Evolutionary conservation across 768 basidiomycete genomes (phyloP), one percentile per base, ranked within the genome.

Genomic region (Mycena floridula): DNA sequence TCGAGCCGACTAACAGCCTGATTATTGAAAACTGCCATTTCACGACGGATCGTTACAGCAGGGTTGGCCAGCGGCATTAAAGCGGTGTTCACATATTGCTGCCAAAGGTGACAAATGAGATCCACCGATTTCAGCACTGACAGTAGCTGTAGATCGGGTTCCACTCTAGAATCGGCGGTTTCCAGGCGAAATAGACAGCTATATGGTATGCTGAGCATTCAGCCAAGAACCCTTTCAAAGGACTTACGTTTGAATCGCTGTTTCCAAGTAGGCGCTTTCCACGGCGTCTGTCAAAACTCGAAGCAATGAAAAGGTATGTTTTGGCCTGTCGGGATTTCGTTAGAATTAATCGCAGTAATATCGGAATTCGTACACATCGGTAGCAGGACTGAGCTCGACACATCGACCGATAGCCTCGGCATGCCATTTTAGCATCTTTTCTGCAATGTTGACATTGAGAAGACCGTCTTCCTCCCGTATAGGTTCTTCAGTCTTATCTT

Each of bases 371-470:
- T 57, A 96, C 92, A 94, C 81, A 56, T 99, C 96, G 35, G 77
- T 82, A 7, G 76, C 57, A 9, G 82, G 64, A 56, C 83, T 93
- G 38, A 99, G 68, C 63, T 98, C 96, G 9, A 94, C 89, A 51
- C 91, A 94, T 53, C 96, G 70, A 4, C 96, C 95, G 23, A 96
- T 83, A 4, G 93, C 90, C 60, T 99, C 96, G 2, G 96, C 95
- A 62, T 99, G 96, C 93, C 95, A 97, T 61, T 82, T 89, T 13
- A 98, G 67, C 82, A 98, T 93, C 54, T 76, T 84, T 68, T 95
- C 92, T 2, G 92, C 89, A 8, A 81, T 67, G 30, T 82, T 79
- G 3, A 96, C 65, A 37, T 69, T 82, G 26, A 97, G 65, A 25
- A 80, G 53, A 9, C 95, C 95, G 56, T 98, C 95, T 50, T 87